phyloP scores from a whole-genome alignment of 495 filamentous ascomycete species.

The Podospora conica region DNA sequence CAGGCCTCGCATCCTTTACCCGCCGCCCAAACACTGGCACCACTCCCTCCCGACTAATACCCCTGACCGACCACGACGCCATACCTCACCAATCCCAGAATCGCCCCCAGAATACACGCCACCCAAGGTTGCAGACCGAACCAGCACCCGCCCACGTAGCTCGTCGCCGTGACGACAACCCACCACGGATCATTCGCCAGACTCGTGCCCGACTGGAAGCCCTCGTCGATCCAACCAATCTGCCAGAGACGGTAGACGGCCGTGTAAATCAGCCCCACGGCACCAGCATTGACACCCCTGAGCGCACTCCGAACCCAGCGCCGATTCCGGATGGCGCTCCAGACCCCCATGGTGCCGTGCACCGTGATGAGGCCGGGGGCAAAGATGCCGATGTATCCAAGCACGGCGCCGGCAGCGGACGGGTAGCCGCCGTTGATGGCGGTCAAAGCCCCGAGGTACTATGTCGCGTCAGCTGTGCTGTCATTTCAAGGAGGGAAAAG shows the following conservation, averaged over 20 bases:
- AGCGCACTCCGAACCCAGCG: slow-evolving; percentile 52
- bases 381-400: slow-evolving; percentile 68
- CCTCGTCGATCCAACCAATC: slow-evolving; percentile 61
- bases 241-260: slow-evolving; percentile 82
- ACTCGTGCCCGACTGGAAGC: slow-evolving; percentile 49
- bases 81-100: slow-evolving; percentile 61
- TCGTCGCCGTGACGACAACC: slow-evolving; percentile 60
- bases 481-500: neutral
- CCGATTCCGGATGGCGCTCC: slow-evolving; percentile 52
- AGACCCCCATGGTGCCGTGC: slow-evolving; percentile 63
- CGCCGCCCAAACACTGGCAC: neutral
- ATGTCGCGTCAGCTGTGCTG: neutral
- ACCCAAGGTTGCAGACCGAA: slow-evolving; percentile 53
- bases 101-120: slow-evolving; percentile 59
- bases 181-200: slow-evolving; percentile 66
- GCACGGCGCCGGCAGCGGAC: slow-evolving; percentile 42
- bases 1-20: neutral
- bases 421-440: slow-evolving; percentile 34
- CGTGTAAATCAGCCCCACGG: slow-evolving; percentile 74
- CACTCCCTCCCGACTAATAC: neutral
- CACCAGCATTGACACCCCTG: slow-evolving; percentile 67
- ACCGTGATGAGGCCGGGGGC: slow-evolving; percentile 59
- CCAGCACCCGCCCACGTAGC: slow-evolving; percentile 56
- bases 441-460: slow-evolving; percentile 59
- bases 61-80: slow-evolving; percentile 37